phyloP scores from a whole-genome alignment of 164 flowering plant genomes.

The Tetrastigma voinierianum region DNA sequence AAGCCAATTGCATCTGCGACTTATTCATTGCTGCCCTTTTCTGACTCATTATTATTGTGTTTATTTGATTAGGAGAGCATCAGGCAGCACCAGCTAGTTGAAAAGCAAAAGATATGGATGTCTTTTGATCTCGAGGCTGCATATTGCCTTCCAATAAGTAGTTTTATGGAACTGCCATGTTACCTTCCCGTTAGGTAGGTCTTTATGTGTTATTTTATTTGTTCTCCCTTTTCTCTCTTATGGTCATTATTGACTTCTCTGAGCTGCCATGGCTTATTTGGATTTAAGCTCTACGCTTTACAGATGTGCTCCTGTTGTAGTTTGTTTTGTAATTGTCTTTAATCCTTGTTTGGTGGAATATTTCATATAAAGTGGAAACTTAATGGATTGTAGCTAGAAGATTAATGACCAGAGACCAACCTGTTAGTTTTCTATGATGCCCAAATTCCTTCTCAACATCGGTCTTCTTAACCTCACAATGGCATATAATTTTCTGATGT shows the following conservation, averaged over 20 bases:
- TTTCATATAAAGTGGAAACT: conserved; percentile 7
- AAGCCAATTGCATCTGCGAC: background rate
- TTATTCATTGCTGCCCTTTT: background rate
- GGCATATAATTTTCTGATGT: no score
- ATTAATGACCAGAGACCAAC: conserved; percentile 8
- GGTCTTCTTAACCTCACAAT: background rate
- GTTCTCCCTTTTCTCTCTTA: background rate
- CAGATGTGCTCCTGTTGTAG: background rate
- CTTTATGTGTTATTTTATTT: conserved; percentile 1
- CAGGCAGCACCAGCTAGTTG: conserved; percentile 33
- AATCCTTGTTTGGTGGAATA: background rate
- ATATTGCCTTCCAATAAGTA: conserved; percentile 21
- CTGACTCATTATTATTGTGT: conserved; percentile 4
- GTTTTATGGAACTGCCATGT: conserved; percentile 18
- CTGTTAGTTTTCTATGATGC: conserved; percentile 4
- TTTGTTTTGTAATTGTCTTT: conserved; percentile 9
- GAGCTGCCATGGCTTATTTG: no score
- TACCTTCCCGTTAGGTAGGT: conserved; percentile 12
- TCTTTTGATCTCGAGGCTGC: conserved; percentile 14
- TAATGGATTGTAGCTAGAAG: conserved; percentile 2
- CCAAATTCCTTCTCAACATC: background rate
- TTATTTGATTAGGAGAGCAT: conserved; percentile 29
- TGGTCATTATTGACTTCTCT: conserved; percentile 5
- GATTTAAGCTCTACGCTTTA: background rate
- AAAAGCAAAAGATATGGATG: conserved; percentile 17